Percentiles rank a stretch among this genome's conserved stretches.
phyloP scores from a whole-genome alignment of 1,284 basidiomycete species.

The Cryptococcus amylolentus region DNA sequence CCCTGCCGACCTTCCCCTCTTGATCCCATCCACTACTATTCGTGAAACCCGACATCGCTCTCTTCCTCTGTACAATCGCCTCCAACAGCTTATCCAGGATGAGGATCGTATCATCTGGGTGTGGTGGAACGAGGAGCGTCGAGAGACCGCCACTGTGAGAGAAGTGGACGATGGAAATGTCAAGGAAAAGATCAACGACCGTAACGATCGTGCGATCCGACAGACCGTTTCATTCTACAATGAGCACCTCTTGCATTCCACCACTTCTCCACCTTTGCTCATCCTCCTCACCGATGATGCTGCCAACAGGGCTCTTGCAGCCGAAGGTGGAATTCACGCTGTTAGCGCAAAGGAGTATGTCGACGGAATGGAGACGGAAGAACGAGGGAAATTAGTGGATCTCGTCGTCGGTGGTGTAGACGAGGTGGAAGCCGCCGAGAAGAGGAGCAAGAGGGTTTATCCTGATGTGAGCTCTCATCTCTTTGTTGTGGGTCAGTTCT shows the following conservation, averaged over 20 bases:
- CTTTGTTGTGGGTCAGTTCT: not conserved
- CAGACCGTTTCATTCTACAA: slow-evolving; percentile 81
- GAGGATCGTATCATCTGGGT: slow-evolving; percentile 75
- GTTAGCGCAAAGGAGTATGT: slow-evolving; percentile 73
- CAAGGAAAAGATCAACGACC: slow-evolving; percentile 66
- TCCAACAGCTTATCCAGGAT: slow-evolving; percentile 73
- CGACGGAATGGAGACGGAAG: slow-evolving; percentile 61
- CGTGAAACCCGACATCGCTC: slow-evolving; percentile 95
- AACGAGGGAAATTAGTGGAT: slow-evolving; percentile 64
- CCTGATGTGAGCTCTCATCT: slow-evolving; percentile 59
- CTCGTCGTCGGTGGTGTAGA: slow-evolving; percentile 64
- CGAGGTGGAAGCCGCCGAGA: slow-evolving; percentile 51
- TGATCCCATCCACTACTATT: slow-evolving; percentile 90
- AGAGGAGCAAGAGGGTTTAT: slow-evolving; percentile 62
- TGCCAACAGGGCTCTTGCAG: slow-evolving; percentile 74
- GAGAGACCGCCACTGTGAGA: slow-evolving; percentile 51
- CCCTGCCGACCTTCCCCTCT: slow-evolving; percentile 68
- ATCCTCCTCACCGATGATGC: slow-evolving; percentile 86
- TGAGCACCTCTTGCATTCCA: slow-evolving; percentile 61
- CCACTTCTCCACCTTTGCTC: slow-evolving; percentile 59
- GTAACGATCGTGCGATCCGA: slow-evolving; percentile 88
- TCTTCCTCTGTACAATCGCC: slow-evolving; percentile 85
- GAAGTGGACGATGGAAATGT: slow-evolving; percentile 21
- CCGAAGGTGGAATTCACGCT: slow-evolving; percentile 63
- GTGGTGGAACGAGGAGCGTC: slow-evolving; percentile 87